Evolutionary conservation across 495 filamentous ascomycete species (phyloP).

Genomic region (Cudoniella acicularis): DNA sequence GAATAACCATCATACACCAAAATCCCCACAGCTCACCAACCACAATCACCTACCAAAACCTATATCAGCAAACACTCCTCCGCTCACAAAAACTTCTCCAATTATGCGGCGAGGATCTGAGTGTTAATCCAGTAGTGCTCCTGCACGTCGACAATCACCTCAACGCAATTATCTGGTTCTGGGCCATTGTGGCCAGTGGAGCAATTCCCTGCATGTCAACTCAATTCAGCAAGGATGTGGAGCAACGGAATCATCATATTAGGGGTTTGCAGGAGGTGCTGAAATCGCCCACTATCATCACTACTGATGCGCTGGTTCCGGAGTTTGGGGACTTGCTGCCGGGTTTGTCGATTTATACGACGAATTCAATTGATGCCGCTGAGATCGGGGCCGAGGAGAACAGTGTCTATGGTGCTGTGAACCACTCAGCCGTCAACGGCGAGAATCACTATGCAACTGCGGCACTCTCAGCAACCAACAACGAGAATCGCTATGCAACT

Average conservation of each 20-base stretch:
- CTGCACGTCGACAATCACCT: constrained; percentile 38
- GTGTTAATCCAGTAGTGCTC: constrained; percentile 19
- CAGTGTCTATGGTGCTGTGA: not conserved
- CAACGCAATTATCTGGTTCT: constrained; percentile 42
- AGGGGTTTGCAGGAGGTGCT: constrained; percentile 12
- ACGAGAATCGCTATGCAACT: not conserved
- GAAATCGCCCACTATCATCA: constrained; percentile 10
- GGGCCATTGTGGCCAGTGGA: constrained; percentile 38
- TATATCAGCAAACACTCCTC: not conserved
- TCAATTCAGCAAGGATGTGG: constrained; percentile 31
- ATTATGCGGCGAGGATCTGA: not conserved
- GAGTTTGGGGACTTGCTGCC: not conserved
- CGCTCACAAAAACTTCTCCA: not conserved
- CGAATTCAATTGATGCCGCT: not conserved
- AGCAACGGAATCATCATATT: constrained; percentile 33
- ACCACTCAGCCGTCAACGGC: not conserved
- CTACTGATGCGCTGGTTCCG: constrained; percentile 1
- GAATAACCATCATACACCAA: not conserved
- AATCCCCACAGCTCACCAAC: not conserved
- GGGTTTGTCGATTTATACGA: not conserved
- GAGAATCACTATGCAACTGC: not conserved
- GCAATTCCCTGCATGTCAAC: constrained; percentile 39
- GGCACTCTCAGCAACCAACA: not conserved
- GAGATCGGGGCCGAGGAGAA: not conserved
- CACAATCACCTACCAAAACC: not conserved